These are phyloP conservation scores for Fusarium sp. DNA, from an alignment of 2,329 filamentous ascomycete genomes.

Conservation along the genomic window DNA sequence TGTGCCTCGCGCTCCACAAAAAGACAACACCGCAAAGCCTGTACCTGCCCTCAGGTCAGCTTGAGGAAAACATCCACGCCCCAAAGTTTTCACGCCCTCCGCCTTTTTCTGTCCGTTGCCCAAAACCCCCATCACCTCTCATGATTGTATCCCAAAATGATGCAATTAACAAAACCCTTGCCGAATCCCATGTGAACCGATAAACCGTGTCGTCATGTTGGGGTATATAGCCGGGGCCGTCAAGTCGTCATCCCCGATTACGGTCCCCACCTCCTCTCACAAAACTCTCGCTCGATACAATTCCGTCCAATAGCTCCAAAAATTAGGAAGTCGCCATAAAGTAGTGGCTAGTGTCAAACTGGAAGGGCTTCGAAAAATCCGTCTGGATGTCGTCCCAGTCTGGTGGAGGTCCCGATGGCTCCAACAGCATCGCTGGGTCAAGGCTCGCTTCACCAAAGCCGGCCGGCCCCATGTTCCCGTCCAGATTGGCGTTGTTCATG, in stretches of 20 bases:
- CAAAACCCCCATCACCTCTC: conserved; percentile 6
- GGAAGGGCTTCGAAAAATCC: conserved; percentile 69
- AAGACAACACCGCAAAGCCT: conserved; percentile 6
- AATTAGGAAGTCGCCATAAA: conserved; percentile 51
- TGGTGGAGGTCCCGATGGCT: conserved; percentile 44
- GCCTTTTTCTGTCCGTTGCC: conserved; percentile 30
- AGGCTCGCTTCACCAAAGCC: conserved; percentile 15
- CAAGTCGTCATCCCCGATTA: conserved; percentile 31
- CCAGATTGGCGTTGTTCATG: conserved; percentile 55
- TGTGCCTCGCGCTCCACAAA: conserved; percentile 11
- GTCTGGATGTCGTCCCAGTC: conserved; percentile 67
- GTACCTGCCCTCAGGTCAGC: conserved; percentile 14
- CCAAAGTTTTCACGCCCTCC: conserved; percentile 19
- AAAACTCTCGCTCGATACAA: conserved; percentile 9
- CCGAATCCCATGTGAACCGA: conserved; percentile 31
- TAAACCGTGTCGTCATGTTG: conserved; percentile 39
- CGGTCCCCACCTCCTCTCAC: conserved; percentile 16
- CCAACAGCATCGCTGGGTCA: conserved; percentile 51
- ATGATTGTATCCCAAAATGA: conserved; percentile 33
- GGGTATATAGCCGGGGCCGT: conserved; percentile 52
- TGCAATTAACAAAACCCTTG: conserved; percentile 19
- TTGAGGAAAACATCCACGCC: conserved; percentile 28
- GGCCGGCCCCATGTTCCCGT: conserved; percentile 32
- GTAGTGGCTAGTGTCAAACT: conserved; percentile 63
- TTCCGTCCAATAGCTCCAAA: conserved; percentile 12